A percentile compares a stretch with the other conserved stretches of the same genome.
Conservation (phyloP, 768 basidiomycete species). For the Mycena vulgaris region DNA sequence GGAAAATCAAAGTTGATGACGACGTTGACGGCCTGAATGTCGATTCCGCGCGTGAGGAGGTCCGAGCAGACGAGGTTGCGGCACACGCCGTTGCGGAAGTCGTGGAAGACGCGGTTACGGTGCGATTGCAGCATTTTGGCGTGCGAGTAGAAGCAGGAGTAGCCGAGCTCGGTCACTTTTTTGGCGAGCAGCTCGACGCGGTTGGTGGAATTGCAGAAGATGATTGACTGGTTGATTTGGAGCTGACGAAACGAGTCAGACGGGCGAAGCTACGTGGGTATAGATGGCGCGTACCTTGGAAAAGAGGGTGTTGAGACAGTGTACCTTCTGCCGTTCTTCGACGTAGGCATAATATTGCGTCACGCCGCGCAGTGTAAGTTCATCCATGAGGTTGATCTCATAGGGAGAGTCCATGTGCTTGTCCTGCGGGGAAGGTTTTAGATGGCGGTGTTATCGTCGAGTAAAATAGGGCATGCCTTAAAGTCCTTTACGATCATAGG, state of each 20-base stretch:
- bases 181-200: slow-evolving; percentile 99
- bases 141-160: slow-evolving; percentile 99
- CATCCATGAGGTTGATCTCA: slow-evolving; percentile 99
- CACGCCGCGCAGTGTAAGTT: slow-evolving; percentile 97
- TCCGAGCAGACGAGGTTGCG: slow-evolving; percentile 99
- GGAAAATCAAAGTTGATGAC: slow-evolving; percentile 99
- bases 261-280: background rate
- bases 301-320: slow-evolving; percentile 99
- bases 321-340: slow-evolving; percentile 99
- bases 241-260: slow-evolving; percentile 65
- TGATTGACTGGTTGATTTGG: slow-evolving; percentile 99
- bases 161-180: slow-evolving; percentile 99
- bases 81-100: slow-evolving; percentile 98
- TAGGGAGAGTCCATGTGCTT: slow-evolving; percentile 97
- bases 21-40: slow-evolving; percentile 99
- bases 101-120: slow-evolving; percentile 99
- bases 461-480: slow-evolving; percentile 73
- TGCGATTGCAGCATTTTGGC: slow-evolving; percentile 99
- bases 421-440: slow-evolving; percentile 66
- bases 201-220: slow-evolving; percentile 99
- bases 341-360: slow-evolving; percentile 99
- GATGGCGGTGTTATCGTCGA: background rate
- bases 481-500: slow-evolving; percentile 99
- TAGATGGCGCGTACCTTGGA: slow-evolving; percentile 85
- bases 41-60: slow-evolving; percentile 98